These are phyloP conservation scores for Diversispora eburnea DNA, from an alignment of 192 early-diverging fungal genomes.

Conservation along the genomic window DNA sequence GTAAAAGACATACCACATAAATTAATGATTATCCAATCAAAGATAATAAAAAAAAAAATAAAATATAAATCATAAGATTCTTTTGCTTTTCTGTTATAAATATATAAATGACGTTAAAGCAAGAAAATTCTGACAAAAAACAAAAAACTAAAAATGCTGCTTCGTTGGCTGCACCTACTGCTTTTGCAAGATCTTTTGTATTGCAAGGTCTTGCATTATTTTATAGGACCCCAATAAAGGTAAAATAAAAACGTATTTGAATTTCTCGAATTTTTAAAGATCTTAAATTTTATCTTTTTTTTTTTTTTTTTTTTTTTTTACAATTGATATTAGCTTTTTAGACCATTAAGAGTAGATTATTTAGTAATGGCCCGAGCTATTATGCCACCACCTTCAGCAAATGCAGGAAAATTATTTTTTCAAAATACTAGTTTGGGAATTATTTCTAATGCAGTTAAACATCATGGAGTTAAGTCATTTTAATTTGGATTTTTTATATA, in stretches of 20 bases:
- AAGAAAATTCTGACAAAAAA: conserved; percentile 32
- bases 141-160: conserved; percentile 50
- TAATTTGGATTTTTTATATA: not conserved
- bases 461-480: conserved; percentile 49
- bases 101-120: not conserved
- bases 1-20: no score
- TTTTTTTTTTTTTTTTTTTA: not conserved
- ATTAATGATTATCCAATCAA: no score
- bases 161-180: conserved; percentile 50
- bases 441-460: conserved; percentile 63
- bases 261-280: not conserved
- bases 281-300: not conserved
- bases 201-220: conserved; percentile 51
- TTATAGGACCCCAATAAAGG: conserved; percentile 59
- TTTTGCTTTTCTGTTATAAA: no score
- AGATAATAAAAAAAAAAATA: no score
- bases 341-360: conserved; percentile 76
- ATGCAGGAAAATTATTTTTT: conserved; percentile 43
- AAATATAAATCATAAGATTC: no score
- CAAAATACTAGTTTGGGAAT: conserved; percentile 70
- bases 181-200: conserved; percentile 52
- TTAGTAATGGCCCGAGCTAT: conserved; percentile 70
- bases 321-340: conserved; percentile 53
- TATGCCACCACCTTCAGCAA: conserved; percentile 50
- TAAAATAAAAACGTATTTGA: conserved; percentile 20